These are phyloP conservation scores for Calophaca sinica DNA, from an alignment of 306 rosid species.

Conservation along the genomic window DNA sequence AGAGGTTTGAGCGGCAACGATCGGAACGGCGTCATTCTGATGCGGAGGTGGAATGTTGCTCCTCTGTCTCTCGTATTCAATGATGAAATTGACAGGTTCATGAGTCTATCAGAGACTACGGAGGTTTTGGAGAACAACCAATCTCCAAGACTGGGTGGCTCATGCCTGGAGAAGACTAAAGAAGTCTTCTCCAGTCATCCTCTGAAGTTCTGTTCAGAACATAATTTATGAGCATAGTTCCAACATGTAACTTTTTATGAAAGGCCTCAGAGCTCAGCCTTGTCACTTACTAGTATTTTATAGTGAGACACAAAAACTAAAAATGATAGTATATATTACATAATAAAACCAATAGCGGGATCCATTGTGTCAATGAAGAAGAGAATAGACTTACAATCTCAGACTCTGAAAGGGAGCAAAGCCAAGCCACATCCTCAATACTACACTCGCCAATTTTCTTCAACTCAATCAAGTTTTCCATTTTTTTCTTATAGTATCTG, in stretches of 20 bases:
- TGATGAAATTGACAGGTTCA: no score
- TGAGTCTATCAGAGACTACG: no score
- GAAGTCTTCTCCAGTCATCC: no score
- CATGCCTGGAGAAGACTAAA: no score
- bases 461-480: not conserved
- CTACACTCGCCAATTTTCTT: slow-evolving; percentile 38
- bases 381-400: slow-evolving; percentile 68
- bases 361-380: not conserved
- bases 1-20: no score
- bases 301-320: not conserved
- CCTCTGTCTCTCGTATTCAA: no score
- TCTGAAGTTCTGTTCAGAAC: no score
- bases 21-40: no score
- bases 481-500: not conserved
- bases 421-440: slow-evolving; percentile 72
- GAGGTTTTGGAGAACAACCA: no score
- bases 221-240: not conserved
- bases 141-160: no score
- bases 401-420: slow-evolving; percentile 75
- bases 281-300: not conserved
- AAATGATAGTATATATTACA: not conserved
- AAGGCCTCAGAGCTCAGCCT: no score
- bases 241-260: not conserved
- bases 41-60: no score
- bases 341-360: not conserved